A percentile compares a stretch with the other conserved stretches of the same genome.
Conservation (phyloP, 2,329 filamentous ascomycete genomes). For the Exophiala xenobiotica region DNA sequence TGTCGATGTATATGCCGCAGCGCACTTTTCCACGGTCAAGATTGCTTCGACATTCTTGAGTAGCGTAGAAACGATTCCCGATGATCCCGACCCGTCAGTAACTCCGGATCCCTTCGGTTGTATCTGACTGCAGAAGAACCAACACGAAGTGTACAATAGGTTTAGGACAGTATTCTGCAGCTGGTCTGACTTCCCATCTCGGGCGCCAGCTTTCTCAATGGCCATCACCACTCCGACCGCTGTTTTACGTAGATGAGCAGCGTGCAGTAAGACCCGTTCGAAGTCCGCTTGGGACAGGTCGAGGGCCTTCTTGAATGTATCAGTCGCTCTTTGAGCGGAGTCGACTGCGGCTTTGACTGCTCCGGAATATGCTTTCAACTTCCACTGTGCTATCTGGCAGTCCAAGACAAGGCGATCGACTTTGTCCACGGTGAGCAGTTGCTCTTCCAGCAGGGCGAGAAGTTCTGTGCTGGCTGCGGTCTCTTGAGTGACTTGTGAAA, state of each 20-base stretch:
- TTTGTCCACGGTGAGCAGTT: not conserved
- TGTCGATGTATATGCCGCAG: constrained; percentile 3
- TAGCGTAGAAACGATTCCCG: constrained; percentile 9
- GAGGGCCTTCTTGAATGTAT: constrained; percentile 1
- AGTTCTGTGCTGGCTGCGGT: not conserved
- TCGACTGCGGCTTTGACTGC: not conserved
- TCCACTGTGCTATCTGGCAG: constrained; percentile 10
- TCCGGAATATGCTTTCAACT: constrained; percentile 8
- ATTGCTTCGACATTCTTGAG: constrained; percentile 21
- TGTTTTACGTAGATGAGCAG: constrained; percentile 19
- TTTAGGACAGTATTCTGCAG: constrained; percentile 3
- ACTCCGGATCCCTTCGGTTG: not conserved
- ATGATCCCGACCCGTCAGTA: not conserved
- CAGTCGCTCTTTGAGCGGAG: not conserved
- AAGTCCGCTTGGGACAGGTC: constrained; percentile 7
- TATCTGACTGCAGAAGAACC: constrained; percentile 8
- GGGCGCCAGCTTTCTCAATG: not conserved
- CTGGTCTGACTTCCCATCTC: not conserved
- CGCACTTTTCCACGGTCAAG: constrained; percentile 12
- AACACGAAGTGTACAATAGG: constrained; percentile 9
- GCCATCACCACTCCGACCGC: constrained; percentile 5
- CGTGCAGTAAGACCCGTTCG: constrained; percentile 9
- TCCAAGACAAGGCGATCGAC: constrained; percentile 1
- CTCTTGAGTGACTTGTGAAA: constrained; percentile 3
- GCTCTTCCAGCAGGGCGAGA: constrained; percentile 12